A percentile compares a stretch with the other conserved stretches of the same genome.
Evolutionary conservation across 1,139 yeast species (phyloP).

Genomic region (Wickerhamomyces sp.): DNA sequence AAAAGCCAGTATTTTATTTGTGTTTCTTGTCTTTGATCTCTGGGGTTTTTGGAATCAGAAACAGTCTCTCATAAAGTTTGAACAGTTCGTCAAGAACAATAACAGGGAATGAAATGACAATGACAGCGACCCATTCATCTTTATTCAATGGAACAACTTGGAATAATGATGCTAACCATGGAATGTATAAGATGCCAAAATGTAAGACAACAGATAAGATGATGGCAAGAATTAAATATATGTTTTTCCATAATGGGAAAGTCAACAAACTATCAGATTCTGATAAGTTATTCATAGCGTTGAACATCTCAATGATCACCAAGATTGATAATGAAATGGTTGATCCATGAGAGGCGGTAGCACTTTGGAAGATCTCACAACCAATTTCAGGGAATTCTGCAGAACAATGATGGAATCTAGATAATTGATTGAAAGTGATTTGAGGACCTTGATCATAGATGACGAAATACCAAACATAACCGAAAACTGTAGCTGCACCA

Average conservation of each 20-base stretch:
- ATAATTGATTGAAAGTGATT: constrained; percentile 28
- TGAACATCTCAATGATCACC: constrained; percentile 37
- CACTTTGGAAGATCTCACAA: constrained; percentile 29
- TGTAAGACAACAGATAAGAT: constrained; percentile 31
- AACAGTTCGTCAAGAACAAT: constrained; percentile 33
- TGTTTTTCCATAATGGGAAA: constrained; percentile 34
- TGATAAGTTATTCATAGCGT: constrained; percentile 35
- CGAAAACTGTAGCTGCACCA: constrained; percentile 37
- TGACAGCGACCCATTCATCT: constrained; percentile 33
- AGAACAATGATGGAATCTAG: constrained; percentile 33
- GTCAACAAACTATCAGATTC: constrained; percentile 34
- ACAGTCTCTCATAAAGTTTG: constrained; percentile 29
- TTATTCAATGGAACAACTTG: constrained; percentile 29
- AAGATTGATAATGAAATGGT: constrained; percentile 35
- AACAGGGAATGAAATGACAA: constrained; percentile 31
- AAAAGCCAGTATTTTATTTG: neutral
- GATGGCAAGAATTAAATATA: constrained; percentile 33
- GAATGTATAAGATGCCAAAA: constrained; percentile 29
- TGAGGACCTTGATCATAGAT: constrained; percentile 31
- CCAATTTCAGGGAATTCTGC: constrained; percentile 29
- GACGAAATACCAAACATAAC: constrained; percentile 37
- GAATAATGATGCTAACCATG: constrained; percentile 29
- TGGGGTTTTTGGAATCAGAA: constrained; percentile 3
- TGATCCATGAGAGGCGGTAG: constrained; percentile 28
- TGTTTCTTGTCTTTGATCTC: neutral